A percentile compares a stretch with the other conserved stretches of the same genome.
These are phyloP conservation scores for Bertia moriformis DNA, from an alignment of 2,329 filamentous ascomycete genomes.

Conservation along the genomic window DNA sequence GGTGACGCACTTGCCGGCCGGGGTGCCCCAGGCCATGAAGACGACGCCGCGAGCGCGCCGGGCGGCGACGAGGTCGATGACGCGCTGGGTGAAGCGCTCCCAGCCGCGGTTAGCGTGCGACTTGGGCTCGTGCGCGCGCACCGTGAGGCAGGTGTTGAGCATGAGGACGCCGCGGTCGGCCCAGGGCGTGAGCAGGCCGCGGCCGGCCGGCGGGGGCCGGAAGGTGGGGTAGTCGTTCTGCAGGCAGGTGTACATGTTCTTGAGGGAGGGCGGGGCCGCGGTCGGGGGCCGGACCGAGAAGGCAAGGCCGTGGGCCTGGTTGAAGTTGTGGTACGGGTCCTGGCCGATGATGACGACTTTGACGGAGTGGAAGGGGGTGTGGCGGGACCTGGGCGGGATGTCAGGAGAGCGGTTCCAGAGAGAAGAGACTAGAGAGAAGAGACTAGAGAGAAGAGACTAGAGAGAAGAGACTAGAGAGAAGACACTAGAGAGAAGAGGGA, in stretches of 20 bases:
- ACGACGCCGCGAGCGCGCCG: slow-evolving; percentile 70
- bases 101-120: slow-evolving; percentile 80
- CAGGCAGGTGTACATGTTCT: slow-evolving; percentile 84
- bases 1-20: slow-evolving; percentile 65
- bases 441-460: not conserved
- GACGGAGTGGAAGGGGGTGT: slow-evolving; percentile 76
- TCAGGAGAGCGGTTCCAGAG: not conserved
- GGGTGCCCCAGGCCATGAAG: slow-evolving; percentile 88
- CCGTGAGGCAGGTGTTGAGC: slow-evolving; percentile 88
- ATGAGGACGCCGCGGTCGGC: slow-evolving; percentile 83
- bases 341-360: slow-evolving; percentile 90
- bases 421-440: slow-evolving; percentile 1
- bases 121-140: slow-evolving; percentile 76
- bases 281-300: slow-evolving; percentile 90
- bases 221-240: slow-evolving; percentile 80
- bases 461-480: not conserved
- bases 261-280: slow-evolving; percentile 75
- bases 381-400: slow-evolving; percentile 72
- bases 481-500: not conserved
- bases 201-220: slow-evolving; percentile 57
- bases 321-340: slow-evolving; percentile 90
- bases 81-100: slow-evolving; percentile 83
- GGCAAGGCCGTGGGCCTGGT: slow-evolving; percentile 89
- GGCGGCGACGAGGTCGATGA: slow-evolving; percentile 74
- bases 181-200: slow-evolving; percentile 81